phyloP scores from a whole-genome alignment of 139 green algal genomes.

The Zygnema cylindricum region DNA sequence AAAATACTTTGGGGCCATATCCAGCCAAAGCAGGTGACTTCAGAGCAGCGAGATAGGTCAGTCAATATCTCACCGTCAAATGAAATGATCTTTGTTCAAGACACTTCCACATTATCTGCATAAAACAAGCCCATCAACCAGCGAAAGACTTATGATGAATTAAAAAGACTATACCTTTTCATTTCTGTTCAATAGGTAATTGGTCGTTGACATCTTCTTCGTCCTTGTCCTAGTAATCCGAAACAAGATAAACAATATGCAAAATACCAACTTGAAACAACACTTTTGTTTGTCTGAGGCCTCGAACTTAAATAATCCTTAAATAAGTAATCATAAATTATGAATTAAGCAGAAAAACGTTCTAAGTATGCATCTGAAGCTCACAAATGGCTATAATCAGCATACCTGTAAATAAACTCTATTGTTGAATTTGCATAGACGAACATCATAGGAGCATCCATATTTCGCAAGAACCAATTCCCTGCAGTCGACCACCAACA shows the following conservation, averaged over 20 bases:
- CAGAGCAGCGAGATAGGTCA: background rate
- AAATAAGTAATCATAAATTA: background rate
- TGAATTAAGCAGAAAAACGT: background rate
- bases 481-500: no score
- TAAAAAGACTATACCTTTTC: no score
- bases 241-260: background rate
- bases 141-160: background rate
- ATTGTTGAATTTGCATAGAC: slow-evolving; percentile 32
- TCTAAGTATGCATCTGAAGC: background rate
- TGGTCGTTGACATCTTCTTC: background rate
- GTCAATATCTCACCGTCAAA: slow-evolving; percentile 14
- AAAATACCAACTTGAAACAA: background rate
- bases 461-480: background rate
- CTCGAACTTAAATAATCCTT: background rate
- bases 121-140: background rate
- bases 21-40: background rate
- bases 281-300: background rate
- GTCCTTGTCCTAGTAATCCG: background rate
- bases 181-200: no score
- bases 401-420: slow-evolving; percentile 32
- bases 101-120: slow-evolving; percentile 31
- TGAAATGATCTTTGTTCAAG: slow-evolving; percentile 24
- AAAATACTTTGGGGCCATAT: background rate
- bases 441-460: slow-evolving; percentile 34
- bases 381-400: background rate